Conservation (phyloP, 306 rosid species). For the Gynostemma pentaphyllum region DNA sequence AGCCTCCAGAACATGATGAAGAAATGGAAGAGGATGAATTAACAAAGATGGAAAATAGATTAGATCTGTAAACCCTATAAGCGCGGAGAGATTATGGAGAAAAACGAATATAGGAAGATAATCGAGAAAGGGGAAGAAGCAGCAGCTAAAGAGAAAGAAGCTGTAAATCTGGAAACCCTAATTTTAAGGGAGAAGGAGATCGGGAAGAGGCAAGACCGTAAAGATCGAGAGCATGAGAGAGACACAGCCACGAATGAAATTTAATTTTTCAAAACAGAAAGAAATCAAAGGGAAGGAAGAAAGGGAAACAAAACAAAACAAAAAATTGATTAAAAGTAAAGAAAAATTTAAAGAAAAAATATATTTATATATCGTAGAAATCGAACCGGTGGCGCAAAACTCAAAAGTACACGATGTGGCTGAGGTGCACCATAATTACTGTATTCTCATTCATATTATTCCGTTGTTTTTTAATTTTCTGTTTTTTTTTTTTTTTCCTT, state of each 20-base stretch:
- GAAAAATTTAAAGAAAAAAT: background rate
- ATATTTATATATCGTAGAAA: too few species aligned
- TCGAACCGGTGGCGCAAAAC: too few species aligned
- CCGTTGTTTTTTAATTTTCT: too few species aligned
- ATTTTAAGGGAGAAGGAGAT: slow-evolving; percentile 39
- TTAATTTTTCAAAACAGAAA: slow-evolving; percentile 12
- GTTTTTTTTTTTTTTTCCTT: too few species aligned
- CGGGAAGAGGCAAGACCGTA: slow-evolving; percentile 48
- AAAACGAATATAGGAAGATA: slow-evolving; percentile 11
- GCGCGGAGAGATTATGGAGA: background rate
- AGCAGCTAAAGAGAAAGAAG: slow-evolving; percentile 12
- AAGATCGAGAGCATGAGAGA: slow-evolving; percentile 34
- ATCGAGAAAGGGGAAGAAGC: slow-evolving; percentile 5
- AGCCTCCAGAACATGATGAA: slow-evolving; percentile 97
- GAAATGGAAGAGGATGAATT: slow-evolving; percentile 12
- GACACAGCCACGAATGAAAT: slow-evolving; percentile 14
- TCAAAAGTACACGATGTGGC: too few species aligned
- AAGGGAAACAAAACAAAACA: background rate
- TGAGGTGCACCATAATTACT: too few species aligned
- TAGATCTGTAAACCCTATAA: slow-evolving; percentile 54
- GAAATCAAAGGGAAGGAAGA: slow-evolving; percentile 13
- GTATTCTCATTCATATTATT: too few species aligned
- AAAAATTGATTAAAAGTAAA: background rate
- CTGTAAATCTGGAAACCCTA: slow-evolving; percentile 64
- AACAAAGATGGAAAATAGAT: slow-evolving; percentile 22